phyloP scores from a whole-genome alignment of 345 rosid genomes.

The Microcos paniculata region DNA sequence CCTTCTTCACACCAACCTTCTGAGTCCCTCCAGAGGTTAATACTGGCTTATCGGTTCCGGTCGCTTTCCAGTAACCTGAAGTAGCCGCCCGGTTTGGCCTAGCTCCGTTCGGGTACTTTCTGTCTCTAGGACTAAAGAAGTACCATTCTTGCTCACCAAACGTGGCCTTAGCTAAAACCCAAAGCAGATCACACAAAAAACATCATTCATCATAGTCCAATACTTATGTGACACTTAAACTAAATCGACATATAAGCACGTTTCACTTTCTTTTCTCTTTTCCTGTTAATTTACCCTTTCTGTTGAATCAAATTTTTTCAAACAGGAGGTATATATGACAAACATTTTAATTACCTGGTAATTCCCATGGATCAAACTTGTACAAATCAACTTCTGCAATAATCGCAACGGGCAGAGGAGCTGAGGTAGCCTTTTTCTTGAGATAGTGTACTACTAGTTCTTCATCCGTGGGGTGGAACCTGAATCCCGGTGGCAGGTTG shows the following conservation, averaged over 20 bases:
- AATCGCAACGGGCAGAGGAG: slow-evolving; percentile 77
- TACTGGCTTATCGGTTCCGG: slow-evolving; percentile 96
- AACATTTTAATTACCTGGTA: slow-evolving; percentile 55
- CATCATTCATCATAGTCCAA: not conserved
- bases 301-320: not conserved
- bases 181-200: not conserved
- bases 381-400: slow-evolving; percentile 92
- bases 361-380: slow-evolving; percentile 98
- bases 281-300: slow-evolving; percentile 1
- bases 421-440: slow-evolving; percentile 71
- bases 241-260: not conserved
- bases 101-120: slow-evolving; percentile 96
- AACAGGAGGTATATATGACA: not conserved
- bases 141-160: slow-evolving; percentile 99
- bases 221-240: not conserved
- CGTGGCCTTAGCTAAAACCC: slow-evolving; percentile 63
- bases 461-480: slow-evolving; percentile 99
- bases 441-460: slow-evolving; percentile 93
- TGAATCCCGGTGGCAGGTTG: slow-evolving; percentile 91
- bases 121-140: slow-evolving; percentile 89
- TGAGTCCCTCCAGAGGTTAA: slow-evolving; percentile 55
- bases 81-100: slow-evolving; percentile 96
- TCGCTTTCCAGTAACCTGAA: slow-evolving; percentile 99
- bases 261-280: not conserved
- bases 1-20: slow-evolving; percentile 91